Evolutionary conservation across 306 rosid species (phyloP), one percentile per base, ranked within the genome.

Genomic region (Argentina anserina): DNA sequence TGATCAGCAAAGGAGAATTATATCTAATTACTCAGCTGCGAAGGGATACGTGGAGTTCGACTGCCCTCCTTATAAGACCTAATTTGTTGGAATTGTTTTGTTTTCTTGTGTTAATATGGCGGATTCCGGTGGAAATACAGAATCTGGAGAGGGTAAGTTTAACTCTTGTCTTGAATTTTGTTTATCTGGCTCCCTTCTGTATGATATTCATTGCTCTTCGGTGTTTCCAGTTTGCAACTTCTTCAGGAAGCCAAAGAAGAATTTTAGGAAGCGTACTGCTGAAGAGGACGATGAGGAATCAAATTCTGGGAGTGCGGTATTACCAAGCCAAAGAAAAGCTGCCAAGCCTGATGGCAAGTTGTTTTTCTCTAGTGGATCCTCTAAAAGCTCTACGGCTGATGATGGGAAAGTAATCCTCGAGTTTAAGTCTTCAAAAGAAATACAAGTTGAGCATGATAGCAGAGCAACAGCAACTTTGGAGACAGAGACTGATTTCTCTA

Each of bases 381-480:
- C 77, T 21, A 84, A 74, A 65, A 75, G 49, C 52, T 26, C 83
- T 18, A n/a, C 33, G 12, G 14, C 76, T 37, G 58, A 56, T 21
- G 82, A 78, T 10, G 67, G 70, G 13, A 75, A 47, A 46, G 72
- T 79, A 18, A 76, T 81, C 69, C 72, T 80, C 46, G 83, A 84
- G 63, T 84, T 77, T 37, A 81, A 84, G 69, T 92, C 97, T 77
- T 89, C 97, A 0, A 92, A 85, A 79, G 87, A 87, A 63, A 87
- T 89, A 53, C 97, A 89, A 81, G 96, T 92, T 72, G 83, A 92
- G 65, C 76, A 92, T 69, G 97, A 92, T 47, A 92, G 79, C 78
- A 84, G 81, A 85, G 97, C 96, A 58, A 92, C 97, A 0, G 93
- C 93, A 3, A 86, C 82, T n/a, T 77, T 92, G 53, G 97, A 92